These are phyloP conservation scores for Diaporthe sp. DNA, from an alignment of 2,329 filamentous ascomycete species.

Conservation along the genomic window DNA sequence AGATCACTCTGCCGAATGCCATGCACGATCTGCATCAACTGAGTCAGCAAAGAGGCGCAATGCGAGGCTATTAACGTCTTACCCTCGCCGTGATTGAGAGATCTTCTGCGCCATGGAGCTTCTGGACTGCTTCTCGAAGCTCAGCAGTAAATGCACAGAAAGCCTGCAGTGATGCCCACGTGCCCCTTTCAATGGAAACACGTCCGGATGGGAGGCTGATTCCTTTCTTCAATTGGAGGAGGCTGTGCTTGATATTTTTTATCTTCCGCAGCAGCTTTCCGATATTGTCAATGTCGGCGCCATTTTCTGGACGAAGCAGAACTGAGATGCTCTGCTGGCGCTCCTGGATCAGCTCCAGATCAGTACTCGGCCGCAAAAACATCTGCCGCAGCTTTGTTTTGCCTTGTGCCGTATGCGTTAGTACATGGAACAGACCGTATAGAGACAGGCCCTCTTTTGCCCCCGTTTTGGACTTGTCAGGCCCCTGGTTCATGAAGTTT, in stretches of 20 bases:
- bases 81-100: constrained; percentile 69
- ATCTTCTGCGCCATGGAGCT: constrained; percentile 66
- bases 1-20: constrained; percentile 71
- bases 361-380: constrained; percentile 83
- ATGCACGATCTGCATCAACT: constrained; percentile 64
- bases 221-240: constrained; percentile 83
- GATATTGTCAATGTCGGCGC: constrained; percentile 66
- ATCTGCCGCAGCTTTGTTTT: constrained; percentile 80
- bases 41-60: constrained; percentile 19
- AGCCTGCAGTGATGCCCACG: constrained; percentile 79
- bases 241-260: constrained; percentile 79
- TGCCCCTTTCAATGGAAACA: constrained; percentile 71
- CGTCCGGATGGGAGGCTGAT: constrained; percentile 67
- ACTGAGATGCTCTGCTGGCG: constrained; percentile 78
- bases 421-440: constrained; percentile 83
- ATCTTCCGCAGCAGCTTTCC: constrained; percentile 75
- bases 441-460: constrained; percentile 87
- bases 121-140: constrained; percentile 74
- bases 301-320: constrained; percentile 78
- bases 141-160: constrained; percentile 81
- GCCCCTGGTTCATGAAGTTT: constrained; percentile 82
- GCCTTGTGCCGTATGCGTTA: constrained; percentile 85
- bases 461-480: constrained; percentile 70
- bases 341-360: constrained; percentile 76
- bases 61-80: constrained; percentile 36